These are phyloP conservation scores for Colletotrichum chlorophyti DNA, from an alignment of 2,329 filamentous ascomycete genomes.

Conservation along the genomic window DNA sequence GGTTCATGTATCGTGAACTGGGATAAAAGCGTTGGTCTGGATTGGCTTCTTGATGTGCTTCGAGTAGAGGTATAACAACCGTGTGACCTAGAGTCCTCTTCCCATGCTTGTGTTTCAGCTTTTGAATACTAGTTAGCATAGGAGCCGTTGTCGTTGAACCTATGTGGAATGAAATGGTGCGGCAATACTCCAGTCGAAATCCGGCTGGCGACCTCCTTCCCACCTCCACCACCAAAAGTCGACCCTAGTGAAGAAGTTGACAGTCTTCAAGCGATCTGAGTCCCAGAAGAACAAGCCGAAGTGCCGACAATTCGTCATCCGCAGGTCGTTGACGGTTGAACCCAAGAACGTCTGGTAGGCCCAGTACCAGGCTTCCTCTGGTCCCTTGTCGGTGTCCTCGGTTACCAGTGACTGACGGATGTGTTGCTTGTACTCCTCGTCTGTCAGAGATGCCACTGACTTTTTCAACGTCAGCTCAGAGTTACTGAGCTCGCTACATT, in stretches of 20 bases:
- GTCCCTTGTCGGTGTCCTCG: slow-evolving; percentile 14
- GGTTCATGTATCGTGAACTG: too few relatives aligned
- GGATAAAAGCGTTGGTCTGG: too few relatives aligned
- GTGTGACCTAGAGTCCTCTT: too few relatives aligned
- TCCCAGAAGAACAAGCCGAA: slow-evolving; percentile 27
- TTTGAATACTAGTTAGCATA: too few relatives aligned
- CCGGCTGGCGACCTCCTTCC: slow-evolving; percentile 22
- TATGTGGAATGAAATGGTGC: neutral
- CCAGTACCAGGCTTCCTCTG: slow-evolving; percentile 26
- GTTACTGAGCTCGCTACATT: slow-evolving; percentile 6
- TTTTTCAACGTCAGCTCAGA: neutral
- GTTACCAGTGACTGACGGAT: slow-evolving; percentile 2
- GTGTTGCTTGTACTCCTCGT: slow-evolving; percentile 3
- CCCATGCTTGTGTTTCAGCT: too few relatives aligned
- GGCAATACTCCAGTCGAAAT: slow-evolving; percentile 19
- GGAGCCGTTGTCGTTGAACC: neutral
- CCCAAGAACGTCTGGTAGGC: slow-evolving; percentile 15
- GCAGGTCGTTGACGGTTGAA: slow-evolving; percentile 5
- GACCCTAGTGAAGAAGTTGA: slow-evolving; percentile 22
- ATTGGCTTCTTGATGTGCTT: too few relatives aligned
- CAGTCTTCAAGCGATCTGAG: slow-evolving; percentile 9
- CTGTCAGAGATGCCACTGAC: neutral
- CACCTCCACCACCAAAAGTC: slow-evolving; percentile 22
- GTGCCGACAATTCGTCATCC: slow-evolving; percentile 22
- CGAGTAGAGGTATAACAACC: neutral